Percentiles rank a stretch among this genome's conserved stretches.
phyloP scores from a whole-genome alignment of 345 rosid genomes.

The Citrus maxima region DNA sequence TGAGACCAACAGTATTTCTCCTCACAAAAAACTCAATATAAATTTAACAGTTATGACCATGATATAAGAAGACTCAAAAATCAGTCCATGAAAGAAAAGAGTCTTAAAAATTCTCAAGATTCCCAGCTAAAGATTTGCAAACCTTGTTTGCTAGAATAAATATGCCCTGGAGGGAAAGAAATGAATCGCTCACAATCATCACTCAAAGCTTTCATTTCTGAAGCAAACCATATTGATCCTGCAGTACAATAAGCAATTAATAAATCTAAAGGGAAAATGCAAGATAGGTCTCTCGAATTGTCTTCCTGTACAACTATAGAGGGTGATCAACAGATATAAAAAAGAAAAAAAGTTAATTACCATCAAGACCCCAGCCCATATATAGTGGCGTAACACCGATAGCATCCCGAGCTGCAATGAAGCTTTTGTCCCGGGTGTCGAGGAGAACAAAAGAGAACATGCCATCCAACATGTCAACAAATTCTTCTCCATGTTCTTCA shows the following conservation, averaged over 20 bases:
- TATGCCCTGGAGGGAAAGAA: constrained; percentile 69
- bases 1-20: not conserved
- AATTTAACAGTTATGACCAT: not conserved
- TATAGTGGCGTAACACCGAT: constrained; percentile 78
- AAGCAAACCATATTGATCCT: constrained; percentile 92
- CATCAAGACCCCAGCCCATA: constrained; percentile 89
- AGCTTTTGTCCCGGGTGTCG: constrained; percentile 69
- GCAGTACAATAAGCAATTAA: constrained; percentile 14
- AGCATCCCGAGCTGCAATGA: constrained; percentile 77
- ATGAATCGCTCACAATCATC: constrained; percentile 82
- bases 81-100: not conserved
- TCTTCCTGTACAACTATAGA: not conserved
- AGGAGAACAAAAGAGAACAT: constrained; percentile 89
- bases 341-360: constrained; percentile 28
- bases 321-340: not conserved
- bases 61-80: not conserved
- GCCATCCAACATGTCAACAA: constrained; percentile 72
- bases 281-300: not conserved
- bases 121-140: constrained; percentile 14
- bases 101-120: not conserved
- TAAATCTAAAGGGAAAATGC: not conserved
- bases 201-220: constrained; percentile 90
- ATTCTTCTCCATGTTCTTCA: constrained; percentile 76
- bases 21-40: not conserved
- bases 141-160: constrained; percentile 93